Evolutionary conservation across 345 rosid genomes (phyloP), one percentile per base, ranked within the genome.

Genomic region (Salix arbutifolia): DNA sequence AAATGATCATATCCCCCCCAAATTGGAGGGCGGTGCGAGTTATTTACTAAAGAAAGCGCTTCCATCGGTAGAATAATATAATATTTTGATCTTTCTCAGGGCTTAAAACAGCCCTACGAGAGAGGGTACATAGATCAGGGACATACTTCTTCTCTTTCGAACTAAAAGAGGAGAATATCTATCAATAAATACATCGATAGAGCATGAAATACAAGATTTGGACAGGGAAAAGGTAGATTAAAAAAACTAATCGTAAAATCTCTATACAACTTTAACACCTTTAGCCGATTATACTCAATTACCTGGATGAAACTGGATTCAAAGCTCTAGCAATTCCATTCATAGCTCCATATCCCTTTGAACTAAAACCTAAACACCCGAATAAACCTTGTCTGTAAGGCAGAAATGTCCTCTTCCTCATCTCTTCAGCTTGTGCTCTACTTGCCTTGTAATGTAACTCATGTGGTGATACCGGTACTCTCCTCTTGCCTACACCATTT

Each of bases 301-400:
- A 93, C 89, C 94, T 87, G 71, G 98, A 93, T 4, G 98, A 88
- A 60, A 93, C 99, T 33, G 98, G 98, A 85, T 96, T 93, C 83
- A 93, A 77, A 78, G 95, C 93, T 78, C 94, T 89, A 8, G 97
- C 94, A 64, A 93, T 86, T 8, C 97, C 98, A 86, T 90, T 96
- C 78, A 96, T 86, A 67, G 94, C 96, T 65, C 99, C 93, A 80
- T 93, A 93, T 10, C 99, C 97, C 79, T 93, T 96, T 3, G 99
- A 96, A 79, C 95, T 96, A 67, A 96, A 96, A 58, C 99, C 98
- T 79, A 96, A 75, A 80, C 99, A 96, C 1, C 99, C 99, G n/a
- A 96, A 88, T 72, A 96, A 77, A 1, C 99, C 98, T 82, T 96
- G 97, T 70, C 94, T 87, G 80, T 96, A 96, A 35, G 99, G 99